Base-by-base conservation (phyloP, 495 filamentous ascomycete species). In the Niebla homalea region DNA sequence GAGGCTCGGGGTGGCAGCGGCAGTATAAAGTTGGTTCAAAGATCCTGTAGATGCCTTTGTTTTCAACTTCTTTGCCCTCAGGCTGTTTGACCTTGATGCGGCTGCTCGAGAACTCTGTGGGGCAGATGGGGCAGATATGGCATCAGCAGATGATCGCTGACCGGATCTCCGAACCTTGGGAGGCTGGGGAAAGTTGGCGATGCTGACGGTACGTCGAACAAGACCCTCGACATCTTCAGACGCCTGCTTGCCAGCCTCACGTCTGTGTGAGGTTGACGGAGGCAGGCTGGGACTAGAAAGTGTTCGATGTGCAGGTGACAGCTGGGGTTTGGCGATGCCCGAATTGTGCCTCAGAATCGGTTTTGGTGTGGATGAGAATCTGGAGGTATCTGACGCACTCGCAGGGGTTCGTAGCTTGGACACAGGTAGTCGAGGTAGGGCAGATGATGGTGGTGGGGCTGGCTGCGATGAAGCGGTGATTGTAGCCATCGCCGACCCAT, bases 111-210 rank as follows among this genome's bases (percentile, higher is more conserved):
- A 15, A 77, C 75, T 4, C 78, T 64, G 61, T 73, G 83, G 35
- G 67, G 56, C 40, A 68, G 60, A 51, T 77, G 49, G 44, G 35
- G 56, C n/a, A n/a, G n/a, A n/a, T n/a, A n/a, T n/a, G 36, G 38
- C 48, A 49, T 42, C 52, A 43, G 43, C 55, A 52, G 23, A 51
- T 43, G 36, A 51, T 46, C 45, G 14, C 16, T 48, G 45, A 72
- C 35, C 73, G 66, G 37, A 68, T 72, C 40, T 52, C 18, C 51
- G 29, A 18, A 57, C 71, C 51, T 78, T 81, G 18, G 89, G 89
- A 25, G 89, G 89, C 51, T 90, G 85, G n/a, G 89, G 89, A 60
- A 95, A 95, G 1, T 87, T 79, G 48, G 87, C 87, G 54, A 94
- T 93, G 66, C 87, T 94, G 52, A 93, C 83, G 0, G 84, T 85